phyloP scores from a whole-genome alignment of 2,329 filamentous ascomycete species.

The Colletotrichum scovillei region DNA sequence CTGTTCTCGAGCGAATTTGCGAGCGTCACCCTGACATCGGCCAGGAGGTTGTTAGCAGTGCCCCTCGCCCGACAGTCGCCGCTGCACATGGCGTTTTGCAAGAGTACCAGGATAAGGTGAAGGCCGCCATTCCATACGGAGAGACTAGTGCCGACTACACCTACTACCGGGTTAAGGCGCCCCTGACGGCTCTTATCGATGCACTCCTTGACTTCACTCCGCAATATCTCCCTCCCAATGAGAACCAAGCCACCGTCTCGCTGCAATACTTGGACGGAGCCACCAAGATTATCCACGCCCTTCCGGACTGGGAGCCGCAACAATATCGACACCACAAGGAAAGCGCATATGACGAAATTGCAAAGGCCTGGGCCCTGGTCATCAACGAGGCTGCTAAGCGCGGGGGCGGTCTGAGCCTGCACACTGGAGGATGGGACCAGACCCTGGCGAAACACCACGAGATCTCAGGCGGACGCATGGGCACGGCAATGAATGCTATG shows the following conservation, averaged over 20 bases:
- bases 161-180: constrained; percentile 90
- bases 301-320: constrained; percentile 91
- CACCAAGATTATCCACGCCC: constrained; percentile 87
- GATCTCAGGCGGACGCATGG: constrained; percentile 83
- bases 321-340: constrained; percentile 94
- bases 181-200: constrained; percentile 83
- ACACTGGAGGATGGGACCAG: constrained; percentile 93
- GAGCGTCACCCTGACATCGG: constrained; percentile 88
- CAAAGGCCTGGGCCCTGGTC: constrained; percentile 91
- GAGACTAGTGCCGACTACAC: constrained; percentile 90
- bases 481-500: constrained; percentile 82
- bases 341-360: constrained; percentile 95
- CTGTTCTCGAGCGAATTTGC: constrained; percentile 90
- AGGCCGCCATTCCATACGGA: constrained; percentile 86
- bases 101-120: constrained; percentile 84
- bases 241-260: constrained; percentile 84
- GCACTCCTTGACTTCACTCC: constrained; percentile 94
- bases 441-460: constrained; percentile 89
- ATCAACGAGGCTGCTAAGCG: constrained; percentile 92
- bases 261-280: constrained; percentile 90
- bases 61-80: constrained; percentile 86
- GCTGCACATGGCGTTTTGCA: constrained; percentile 84
- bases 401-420: constrained; percentile 88
- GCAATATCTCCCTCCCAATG: constrained; percentile 92
- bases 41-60: constrained; percentile 83